These are phyloP conservation scores for Rosa persica DNA, from an alignment of 306 rosid genomes.

Conservation along the genomic window DNA sequence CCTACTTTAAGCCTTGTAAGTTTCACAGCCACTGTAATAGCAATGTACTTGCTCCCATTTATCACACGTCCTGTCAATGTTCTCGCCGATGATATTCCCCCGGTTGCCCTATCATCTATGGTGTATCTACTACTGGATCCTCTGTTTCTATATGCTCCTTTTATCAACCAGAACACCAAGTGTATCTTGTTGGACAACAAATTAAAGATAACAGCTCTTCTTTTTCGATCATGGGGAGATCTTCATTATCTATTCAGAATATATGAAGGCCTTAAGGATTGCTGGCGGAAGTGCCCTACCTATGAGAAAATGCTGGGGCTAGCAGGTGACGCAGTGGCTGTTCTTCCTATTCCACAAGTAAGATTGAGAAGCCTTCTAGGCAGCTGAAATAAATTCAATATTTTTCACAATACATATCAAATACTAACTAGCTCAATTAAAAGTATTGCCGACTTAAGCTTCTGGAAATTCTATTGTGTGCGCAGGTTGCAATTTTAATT, in stretches of 20 bases:
- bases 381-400: too few relatives aligned
- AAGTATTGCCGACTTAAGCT: too few relatives aligned
- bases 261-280: background rate
- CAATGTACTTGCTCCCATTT: too few relatives aligned
- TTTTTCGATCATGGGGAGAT: constrained; percentile 22
- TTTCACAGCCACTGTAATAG: too few relatives aligned
- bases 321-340: constrained; percentile 6
- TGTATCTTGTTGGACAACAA: constrained; percentile 29
- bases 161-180: constrained; percentile 6
- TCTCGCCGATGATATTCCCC: background rate
- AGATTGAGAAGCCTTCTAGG: background rate
- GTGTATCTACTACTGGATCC: constrained; percentile 18
- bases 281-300: background rate
- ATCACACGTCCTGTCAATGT: too few relatives aligned
- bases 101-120: background rate
- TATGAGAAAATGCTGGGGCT: background rate
- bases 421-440: too few relatives aligned
- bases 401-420: too few relatives aligned
- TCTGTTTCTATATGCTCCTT: constrained; percentile 33
- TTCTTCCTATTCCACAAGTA: constrained; percentile 33
- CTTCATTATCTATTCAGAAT: constrained; percentile 15
- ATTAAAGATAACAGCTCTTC: constrained; percentile 24
- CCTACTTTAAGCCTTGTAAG: too few relatives aligned
- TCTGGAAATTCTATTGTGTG: background rate
- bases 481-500: constrained; percentile 25